Evolutionary conservation across 1,139 yeast species (phyloP).

Genomic region (Geotrichum reessii): DNA sequence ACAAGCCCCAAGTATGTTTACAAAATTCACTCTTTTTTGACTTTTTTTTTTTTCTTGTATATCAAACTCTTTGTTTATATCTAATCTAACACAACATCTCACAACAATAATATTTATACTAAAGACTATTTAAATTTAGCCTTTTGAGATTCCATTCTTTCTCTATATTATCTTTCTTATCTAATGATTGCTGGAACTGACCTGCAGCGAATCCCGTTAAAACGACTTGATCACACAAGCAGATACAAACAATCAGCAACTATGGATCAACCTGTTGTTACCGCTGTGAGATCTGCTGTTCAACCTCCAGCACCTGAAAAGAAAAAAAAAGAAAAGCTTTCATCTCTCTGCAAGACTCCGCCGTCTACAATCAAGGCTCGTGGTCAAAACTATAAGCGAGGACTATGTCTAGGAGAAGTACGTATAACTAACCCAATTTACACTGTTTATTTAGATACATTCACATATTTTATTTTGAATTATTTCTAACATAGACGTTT

Average conservation of each 20-base stretch:
- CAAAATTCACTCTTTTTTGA: too few species aligned
- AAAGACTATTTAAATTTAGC: background rate
- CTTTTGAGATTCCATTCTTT: background rate
- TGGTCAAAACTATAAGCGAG: slow-evolving; percentile 81
- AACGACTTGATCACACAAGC: background rate
- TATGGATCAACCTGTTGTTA: background rate
- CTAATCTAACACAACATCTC: background rate
- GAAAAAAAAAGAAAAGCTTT: slow-evolving; percentile 80
- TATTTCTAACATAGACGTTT: background rate
- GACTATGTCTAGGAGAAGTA: slow-evolving; percentile 79
- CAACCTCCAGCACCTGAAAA: slow-evolving; percentile 26
- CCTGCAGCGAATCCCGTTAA: slow-evolving; percentile 1
- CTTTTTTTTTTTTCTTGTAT: background rate
- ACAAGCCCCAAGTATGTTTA: background rate
- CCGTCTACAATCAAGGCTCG: slow-evolving; percentile 77
- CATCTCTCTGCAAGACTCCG: slow-evolving; percentile 88
- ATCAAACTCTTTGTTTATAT: background rate
- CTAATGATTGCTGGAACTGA: slow-evolving; percentile 8
- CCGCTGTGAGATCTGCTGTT: background rate
- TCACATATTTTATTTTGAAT: background rate
- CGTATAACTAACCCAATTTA: slow-evolving; percentile 10
- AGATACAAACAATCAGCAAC: background rate
- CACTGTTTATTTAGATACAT: background rate
- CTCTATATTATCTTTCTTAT: background rate
- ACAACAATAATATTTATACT: background rate